phyloP scores from a whole-genome alignment of 805 yeast genomes.

The Cyberlindnera xylosilytica region DNA sequence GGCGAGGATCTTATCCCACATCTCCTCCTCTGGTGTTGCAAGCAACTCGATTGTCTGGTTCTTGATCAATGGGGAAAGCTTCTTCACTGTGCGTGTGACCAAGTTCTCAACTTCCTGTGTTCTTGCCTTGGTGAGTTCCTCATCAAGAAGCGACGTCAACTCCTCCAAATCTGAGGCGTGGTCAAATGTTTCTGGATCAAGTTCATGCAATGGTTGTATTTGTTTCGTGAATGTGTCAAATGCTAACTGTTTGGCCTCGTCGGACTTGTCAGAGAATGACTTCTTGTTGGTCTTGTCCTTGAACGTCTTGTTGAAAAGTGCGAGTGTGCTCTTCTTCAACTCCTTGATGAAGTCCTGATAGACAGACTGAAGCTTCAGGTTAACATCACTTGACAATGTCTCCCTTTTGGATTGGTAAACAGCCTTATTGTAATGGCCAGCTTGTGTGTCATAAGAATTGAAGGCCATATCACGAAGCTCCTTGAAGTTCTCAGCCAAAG shows the following conservation, averaged over 20 bases:
- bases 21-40: constrained; percentile 43
- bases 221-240: constrained; percentile 17
- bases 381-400: constrained; percentile 47
- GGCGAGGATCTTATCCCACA: constrained; percentile 59
- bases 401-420: constrained; percentile 66
- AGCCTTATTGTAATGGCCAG: constrained; percentile 65
- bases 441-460: constrained; percentile 59
- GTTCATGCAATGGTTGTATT: constrained; percentile 17
- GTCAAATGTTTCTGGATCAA: constrained; percentile 24
- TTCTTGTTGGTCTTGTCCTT: constrained; percentile 28
- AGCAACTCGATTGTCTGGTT: constrained; percentile 49
- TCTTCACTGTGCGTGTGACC: constrained; percentile 43
- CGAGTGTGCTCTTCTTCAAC: constrained; percentile 34
- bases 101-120: constrained; percentile 31
- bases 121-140: constrained; percentile 23
- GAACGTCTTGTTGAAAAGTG: constrained; percentile 28
- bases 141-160: constrained; percentile 27
- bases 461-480: constrained; percentile 46
- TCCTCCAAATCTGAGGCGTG: constrained; percentile 33
- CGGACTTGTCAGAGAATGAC: constrained; percentile 32
- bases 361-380: constrained; percentile 41
- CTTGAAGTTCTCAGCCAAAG: constrained; percentile 41
- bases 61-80: constrained; percentile 43
- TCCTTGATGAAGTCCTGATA: constrained; percentile 40
- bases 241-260: constrained; percentile 29